phyloP scores from a whole-genome alignment of 768 basidiomycete genomes.

The Boletus huronensis region DNA sequence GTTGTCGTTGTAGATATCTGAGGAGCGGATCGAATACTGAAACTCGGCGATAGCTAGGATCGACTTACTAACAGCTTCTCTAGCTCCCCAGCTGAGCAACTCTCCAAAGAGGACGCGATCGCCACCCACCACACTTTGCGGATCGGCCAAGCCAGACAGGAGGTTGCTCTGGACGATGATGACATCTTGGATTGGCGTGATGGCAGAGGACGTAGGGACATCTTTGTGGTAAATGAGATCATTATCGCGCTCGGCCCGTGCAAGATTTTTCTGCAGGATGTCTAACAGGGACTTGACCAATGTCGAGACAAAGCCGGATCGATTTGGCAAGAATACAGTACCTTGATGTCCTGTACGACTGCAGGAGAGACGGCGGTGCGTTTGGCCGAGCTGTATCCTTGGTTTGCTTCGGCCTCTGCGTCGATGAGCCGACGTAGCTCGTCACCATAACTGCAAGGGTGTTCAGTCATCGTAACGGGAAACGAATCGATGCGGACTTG shows the following conservation, averaged over 20 bases:
- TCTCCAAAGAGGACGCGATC: constrained; percentile 65
- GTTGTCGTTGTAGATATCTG: constrained; percentile 85
- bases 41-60: neutral
- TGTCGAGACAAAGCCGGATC: neutral
- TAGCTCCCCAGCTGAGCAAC: constrained; percentile 82
- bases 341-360: constrained; percentile 79
- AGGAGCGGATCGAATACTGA: neutral
- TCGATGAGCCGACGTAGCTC: constrained; percentile 77
- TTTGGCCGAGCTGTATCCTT: constrained; percentile 64
- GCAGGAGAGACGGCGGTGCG: constrained; percentile 56
- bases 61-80: constrained; percentile 77
- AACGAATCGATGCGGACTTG: constrained; percentile 41
- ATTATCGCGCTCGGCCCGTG: constrained; percentile 84
- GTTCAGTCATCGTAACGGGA: constrained; percentile 4
- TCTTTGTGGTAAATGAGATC: constrained; percentile 93
- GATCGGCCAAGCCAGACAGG: constrained; percentile 57
- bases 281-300: constrained; percentile 66
- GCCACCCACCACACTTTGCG: constrained; percentile 49
- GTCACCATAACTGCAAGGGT: constrained; percentile 67
- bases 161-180: constrained; percentile 60
- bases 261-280: constrained; percentile 60
- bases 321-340: constrained; percentile 23
- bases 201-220: constrained; percentile 67
- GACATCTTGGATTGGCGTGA: constrained; percentile 61
- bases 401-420: constrained; percentile 65